Evolutionary conservation across 129 eudicot species (phyloP).

Genomic region (Tagetes patula): DNA sequence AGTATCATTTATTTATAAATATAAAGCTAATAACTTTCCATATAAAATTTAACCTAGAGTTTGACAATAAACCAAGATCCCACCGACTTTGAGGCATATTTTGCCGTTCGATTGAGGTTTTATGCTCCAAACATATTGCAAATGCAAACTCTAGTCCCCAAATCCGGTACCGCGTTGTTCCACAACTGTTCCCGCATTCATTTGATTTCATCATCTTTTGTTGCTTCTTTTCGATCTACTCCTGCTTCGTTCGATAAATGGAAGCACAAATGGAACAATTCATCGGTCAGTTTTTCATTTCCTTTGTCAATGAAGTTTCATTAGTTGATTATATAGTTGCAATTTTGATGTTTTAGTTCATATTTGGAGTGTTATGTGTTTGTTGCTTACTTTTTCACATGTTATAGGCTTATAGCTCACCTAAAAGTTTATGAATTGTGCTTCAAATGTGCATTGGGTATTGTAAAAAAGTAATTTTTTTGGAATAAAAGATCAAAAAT

Average conservation of each 20-base stretch:
- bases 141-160: slow-evolving; percentile 30
- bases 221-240: slow-evolving; percentile 34
- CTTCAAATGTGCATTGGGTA: neutral
- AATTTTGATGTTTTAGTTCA: neutral
- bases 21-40: no score
- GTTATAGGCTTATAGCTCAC: no score
- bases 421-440: neutral
- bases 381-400: neutral
- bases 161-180: slow-evolving; percentile 16
- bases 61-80: no score
- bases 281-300: slow-evolving; percentile 22
- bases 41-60: no score
- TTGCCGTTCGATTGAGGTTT: neutral
- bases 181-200: neutral
- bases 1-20: no score
- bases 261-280: slow-evolving; percentile 29
- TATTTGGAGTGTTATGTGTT: neutral
- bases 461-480: neutral
- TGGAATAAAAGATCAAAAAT: no score
- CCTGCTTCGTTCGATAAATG: slow-evolving; percentile 29
- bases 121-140: slow-evolving; percentile 7
- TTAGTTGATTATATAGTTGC: no score
- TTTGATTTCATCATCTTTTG: slow-evolving; percentile 30
- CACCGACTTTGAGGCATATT: no score
- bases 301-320: no score